Evolutionary conservation across 2,329 filamentous ascomycete genomes (phyloP), one percentile per base, ranked within the genome.

Genomic region (Elsinoe perseae): DNA sequence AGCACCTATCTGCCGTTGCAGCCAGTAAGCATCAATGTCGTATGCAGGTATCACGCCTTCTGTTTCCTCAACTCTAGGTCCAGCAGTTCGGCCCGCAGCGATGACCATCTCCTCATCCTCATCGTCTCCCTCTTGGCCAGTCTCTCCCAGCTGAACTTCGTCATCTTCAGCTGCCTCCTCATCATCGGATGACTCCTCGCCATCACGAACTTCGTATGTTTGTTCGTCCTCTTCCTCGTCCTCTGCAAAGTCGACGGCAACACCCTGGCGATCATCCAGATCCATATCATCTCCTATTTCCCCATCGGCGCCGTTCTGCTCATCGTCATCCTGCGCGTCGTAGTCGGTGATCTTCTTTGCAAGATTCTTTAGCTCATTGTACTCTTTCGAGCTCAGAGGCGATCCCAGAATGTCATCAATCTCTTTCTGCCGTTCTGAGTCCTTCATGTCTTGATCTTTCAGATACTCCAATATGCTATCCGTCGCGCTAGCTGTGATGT

Each of bases 281-380:
- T 96, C 91, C 27, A 81, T 79, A 23, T 74, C 86, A 44, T 85
- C 87, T 16, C 77, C 81, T 20, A 77, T 80, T 25, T 82, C 79
- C 57, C 81, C 85, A 25, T 65, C 69, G 64, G 85, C 84, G 27
- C 82, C 86, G 77, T 89, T 87, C 57, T 90, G 85, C 62, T 95
- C 92, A 61, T 97, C 91, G 28, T 96, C 93, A 62, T 97, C 92
- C 69, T 97, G 90, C 36, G 88, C 88, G 71, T 97, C 88, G 71
- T 97, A 98, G 70, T 98, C 93, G 50, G 93, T 98, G 61, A 98
- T 95, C 74, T 98, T 98, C 77, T 98, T 98, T 61, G 91, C 89
- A 42, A 98, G 76, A 68, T 96, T 98, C 56, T 97, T 85, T 62
- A 98, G 75, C 73, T 97, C 92, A 68, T 97, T 97, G 75, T 97